Evolutionary conservation across 2,329 filamentous ascomycete species (phyloP).

Genomic region (Diaporthe ampelina): DNA sequence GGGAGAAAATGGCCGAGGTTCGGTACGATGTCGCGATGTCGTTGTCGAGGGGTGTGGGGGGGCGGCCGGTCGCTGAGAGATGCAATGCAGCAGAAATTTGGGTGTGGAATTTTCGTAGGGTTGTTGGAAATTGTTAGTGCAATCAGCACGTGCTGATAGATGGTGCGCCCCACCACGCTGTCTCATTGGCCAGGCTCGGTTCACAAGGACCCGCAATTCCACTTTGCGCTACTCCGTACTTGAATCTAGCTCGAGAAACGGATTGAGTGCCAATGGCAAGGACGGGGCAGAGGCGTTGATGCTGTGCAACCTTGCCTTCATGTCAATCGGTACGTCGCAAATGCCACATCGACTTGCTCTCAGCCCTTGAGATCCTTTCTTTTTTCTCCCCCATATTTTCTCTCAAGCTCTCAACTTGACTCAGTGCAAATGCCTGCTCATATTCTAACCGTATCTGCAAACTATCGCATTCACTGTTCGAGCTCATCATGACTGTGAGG

Average conservation of each 20-base stretch:
- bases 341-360: not conserved
- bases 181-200: not conserved
- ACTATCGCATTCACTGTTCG: no score
- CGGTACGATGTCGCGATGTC: slow-evolving; percentile 38
- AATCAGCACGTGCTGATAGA: slow-evolving; percentile 39
- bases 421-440: not conserved
- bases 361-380: not conserved
- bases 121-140: slow-evolving; percentile 38
- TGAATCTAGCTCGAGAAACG: not conserved
- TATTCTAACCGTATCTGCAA: not conserved
- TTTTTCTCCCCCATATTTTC: not conserved
- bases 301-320: not conserved
- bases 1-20: slow-evolving; percentile 41
- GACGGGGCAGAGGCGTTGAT: not conserved
- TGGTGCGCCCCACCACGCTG: not conserved
- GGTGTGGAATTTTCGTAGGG: slow-evolving; percentile 33
- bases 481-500: not conserved
- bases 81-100: slow-evolving; percentile 38
- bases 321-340: not conserved
- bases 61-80: not conserved
- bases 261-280: not conserved
- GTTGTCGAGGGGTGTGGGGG: slow-evolving; percentile 36
- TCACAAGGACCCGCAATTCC: no score
- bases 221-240: not conserved
- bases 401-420: not conserved